Percentiles rank a stretch among this genome's conserved stretches.
phyloP scores from a whole-genome alignment of 257 asterid species.

The Gentiana straminea region DNA sequence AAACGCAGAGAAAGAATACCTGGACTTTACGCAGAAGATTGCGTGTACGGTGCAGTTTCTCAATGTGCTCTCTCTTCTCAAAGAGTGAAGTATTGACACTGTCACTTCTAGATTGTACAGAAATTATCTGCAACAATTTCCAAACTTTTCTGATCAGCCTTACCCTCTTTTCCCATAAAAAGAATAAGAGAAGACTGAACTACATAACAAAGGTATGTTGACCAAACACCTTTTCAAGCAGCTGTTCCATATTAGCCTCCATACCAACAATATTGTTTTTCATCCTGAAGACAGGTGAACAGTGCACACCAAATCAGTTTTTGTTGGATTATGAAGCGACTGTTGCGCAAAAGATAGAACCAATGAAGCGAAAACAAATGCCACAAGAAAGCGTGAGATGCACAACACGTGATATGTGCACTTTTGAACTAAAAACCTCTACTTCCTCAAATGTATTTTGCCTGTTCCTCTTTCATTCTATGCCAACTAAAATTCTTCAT shows the following conservation, averaged over 20 bases:
- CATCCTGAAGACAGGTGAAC: slow-evolving; percentile 48
- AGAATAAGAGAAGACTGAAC: background rate
- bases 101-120: slow-evolving; percentile 95
- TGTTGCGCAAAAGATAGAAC: background rate
- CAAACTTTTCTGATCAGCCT: slow-evolving; percentile 1
- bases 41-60: slow-evolving; percentile 93
- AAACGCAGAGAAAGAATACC: slow-evolving; percentile 32
- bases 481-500: background rate
- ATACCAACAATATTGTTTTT: slow-evolving; percentile 91
- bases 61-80: slow-evolving; percentile 94
- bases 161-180: slow-evolving; percentile 1
- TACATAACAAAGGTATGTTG: slow-evolving; percentile 1
- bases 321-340: background rate
- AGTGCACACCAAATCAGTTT: background rate
- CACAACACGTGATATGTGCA: no score
- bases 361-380: background rate
- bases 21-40: slow-evolving; percentile 93
- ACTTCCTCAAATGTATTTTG: no score
- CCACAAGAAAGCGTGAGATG: no score
- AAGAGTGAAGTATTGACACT: slow-evolving; percentile 94
- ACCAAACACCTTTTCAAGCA: slow-evolving; percentile 87
- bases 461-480: no score
- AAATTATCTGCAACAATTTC: slow-evolving; percentile 58
- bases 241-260: slow-evolving; percentile 98
- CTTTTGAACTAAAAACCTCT: no score